Evolutionary conservation across 2,329 filamentous ascomycete species (phyloP).

Genomic region (Fusarium sp.): DNA sequence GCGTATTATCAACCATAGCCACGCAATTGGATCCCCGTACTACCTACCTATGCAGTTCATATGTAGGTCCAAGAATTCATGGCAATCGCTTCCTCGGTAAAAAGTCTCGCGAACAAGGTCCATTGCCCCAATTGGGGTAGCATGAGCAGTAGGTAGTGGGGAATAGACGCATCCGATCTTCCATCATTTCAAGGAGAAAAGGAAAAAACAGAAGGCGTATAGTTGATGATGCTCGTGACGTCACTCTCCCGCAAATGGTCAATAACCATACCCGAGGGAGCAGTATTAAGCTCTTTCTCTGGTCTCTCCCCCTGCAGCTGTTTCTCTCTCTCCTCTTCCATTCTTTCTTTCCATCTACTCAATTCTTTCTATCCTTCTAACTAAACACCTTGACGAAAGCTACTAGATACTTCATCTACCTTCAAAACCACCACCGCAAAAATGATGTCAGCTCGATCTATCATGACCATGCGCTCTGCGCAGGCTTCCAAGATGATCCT

Average conservation of each 20-base stretch:
- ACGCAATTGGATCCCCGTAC: slow-evolving; percentile 11
- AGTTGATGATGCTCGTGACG: slow-evolving; percentile 40
- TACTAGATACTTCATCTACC: neutral
- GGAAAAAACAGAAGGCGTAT: neutral
- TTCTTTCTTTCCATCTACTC: neutral
- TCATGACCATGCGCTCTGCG: slow-evolving; percentile 43
- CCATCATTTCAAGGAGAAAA: slow-evolving; percentile 20
- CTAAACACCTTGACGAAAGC: neutral
- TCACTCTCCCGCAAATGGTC: slow-evolving; percentile 36
- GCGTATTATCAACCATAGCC: slow-evolving; percentile 13
- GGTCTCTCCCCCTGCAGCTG: neutral
- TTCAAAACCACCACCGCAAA: slow-evolving; percentile 1
- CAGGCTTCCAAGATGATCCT: slow-evolving; percentile 38
- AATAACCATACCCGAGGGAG: slow-evolving; percentile 2
- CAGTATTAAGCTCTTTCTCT: slow-evolving; percentile 35
- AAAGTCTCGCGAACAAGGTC: neutral
- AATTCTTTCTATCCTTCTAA: neutral
- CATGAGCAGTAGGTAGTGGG: slow-evolving; percentile 13
- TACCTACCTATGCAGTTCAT: neutral
- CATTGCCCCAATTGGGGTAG: slow-evolving; percentile 20
- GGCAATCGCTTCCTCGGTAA: slow-evolving; percentile 27
- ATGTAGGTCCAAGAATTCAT: neutral
- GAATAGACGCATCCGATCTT: slow-evolving; percentile 24
- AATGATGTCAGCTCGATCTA: slow-evolving; percentile 43
- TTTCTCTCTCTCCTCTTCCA: neutral